These are phyloP conservation scores for Oropetium thomaeum DNA, from an alignment of 176 grass and related monocot genomes.

Conservation along the genomic window DNA sequence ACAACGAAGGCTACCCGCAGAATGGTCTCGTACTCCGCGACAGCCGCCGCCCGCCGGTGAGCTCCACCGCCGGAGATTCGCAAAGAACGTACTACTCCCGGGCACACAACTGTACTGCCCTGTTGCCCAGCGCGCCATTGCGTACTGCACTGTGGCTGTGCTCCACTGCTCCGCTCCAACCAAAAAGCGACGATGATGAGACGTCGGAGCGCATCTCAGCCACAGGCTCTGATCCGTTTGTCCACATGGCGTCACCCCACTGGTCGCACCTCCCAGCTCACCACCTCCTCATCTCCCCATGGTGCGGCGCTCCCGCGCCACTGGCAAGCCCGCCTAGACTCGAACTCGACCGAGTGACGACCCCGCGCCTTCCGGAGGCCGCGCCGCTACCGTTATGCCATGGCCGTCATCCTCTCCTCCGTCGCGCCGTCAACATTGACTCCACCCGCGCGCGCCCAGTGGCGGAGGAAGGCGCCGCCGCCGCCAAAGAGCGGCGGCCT, in stretches of 20 bases:
- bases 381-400: slow-evolving; percentile 39
- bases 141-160: slow-evolving; percentile 2
- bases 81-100: neutral
- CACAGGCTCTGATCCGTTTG: slow-evolving; percentile 39
- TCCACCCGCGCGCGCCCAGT: neutral
- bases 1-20: neutral
- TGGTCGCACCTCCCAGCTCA: slow-evolving; percentile 5
- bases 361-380: slow-evolving; percentile 7
- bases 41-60: neutral
- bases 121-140: neutral
- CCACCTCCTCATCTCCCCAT: slow-evolving; percentile 41
- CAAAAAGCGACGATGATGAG: slow-evolving; percentile 8
- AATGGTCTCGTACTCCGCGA: neutral
- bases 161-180: neutral
- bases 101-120: neutral
- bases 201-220: neutral
- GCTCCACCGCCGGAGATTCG: neutral
- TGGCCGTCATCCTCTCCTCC: slow-evolving; percentile 50
- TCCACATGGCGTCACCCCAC: slow-evolving; percentile 29
- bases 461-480: neutral
- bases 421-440: slow-evolving; percentile 13
- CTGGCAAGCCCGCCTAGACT: neutral
- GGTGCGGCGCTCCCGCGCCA: neutral
- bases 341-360: neutral
- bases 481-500: neutral